These are phyloP conservation scores for Ustulina deusta DNA, from an alignment of 2,329 filamentous ascomycete genomes.

Conservation along the genomic window DNA sequence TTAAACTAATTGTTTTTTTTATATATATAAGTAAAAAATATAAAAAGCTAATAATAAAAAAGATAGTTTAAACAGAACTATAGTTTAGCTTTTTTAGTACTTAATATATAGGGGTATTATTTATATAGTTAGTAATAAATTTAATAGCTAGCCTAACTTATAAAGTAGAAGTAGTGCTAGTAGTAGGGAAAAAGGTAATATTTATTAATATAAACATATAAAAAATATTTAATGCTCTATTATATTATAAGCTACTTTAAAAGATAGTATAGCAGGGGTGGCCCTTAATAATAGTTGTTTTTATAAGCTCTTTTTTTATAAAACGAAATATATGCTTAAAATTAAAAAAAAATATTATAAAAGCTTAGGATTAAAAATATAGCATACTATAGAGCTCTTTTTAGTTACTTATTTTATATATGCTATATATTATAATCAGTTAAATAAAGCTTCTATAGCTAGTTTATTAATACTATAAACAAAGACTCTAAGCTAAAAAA, in stretches of 20 bases:
- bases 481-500: too few relatives aligned
- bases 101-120: constrained; percentile 9
- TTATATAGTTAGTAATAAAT: constrained; percentile 20
- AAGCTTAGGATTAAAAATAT: constrained; percentile 15
- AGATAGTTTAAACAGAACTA: constrained; percentile 22
- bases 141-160: constrained; percentile 23
- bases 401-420: constrained; percentile 8
- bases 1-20: constrained; percentile 18
- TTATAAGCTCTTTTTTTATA: constrained; percentile 26
- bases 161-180: constrained; percentile 19
- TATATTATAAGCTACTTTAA: too few relatives aligned
- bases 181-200: constrained; percentile 7
- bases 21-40: constrained; percentile 20
- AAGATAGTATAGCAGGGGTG: constrained; percentile 18
- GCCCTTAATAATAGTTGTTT: not conserved
- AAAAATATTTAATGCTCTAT: constrained; percentile 17
- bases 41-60: constrained; percentile 5
- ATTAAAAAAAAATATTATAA: constrained; percentile 14
- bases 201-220: constrained; percentile 23
- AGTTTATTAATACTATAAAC: too few relatives aligned
- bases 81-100: constrained; percentile 1
- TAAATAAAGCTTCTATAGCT: too few relatives aligned
- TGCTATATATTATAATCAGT: too few relatives aligned
- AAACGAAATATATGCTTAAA: constrained; percentile 1
- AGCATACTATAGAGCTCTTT: constrained; percentile 20